Percentiles rank a stretch among this genome's conserved stretches.
These are phyloP conservation scores for Vinca major DNA, from an alignment of 305 asterid species.

Conservation along the genomic window DNA sequence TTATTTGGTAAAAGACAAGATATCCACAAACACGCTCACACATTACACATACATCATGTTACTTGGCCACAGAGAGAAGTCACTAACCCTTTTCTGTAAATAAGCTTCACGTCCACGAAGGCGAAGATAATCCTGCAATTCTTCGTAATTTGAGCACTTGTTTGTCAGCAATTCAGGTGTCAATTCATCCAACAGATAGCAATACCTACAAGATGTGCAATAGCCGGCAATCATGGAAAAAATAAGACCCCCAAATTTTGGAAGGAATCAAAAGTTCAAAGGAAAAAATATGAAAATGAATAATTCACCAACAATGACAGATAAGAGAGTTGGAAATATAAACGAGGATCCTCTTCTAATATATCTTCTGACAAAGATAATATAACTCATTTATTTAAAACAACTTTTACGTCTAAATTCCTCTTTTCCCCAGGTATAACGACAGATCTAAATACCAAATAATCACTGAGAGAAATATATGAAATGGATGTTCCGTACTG, in stretches of 20 bases:
- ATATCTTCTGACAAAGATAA: not conserved
- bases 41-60: not conserved
- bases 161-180: constrained; percentile 54
- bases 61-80: not conserved
- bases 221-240: not conserved
- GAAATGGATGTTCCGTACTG: constrained; percentile 51
- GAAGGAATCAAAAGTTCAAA: constrained; percentile 6
- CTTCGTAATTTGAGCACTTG: constrained; percentile 60
- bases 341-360: not conserved
- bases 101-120: constrained; percentile 84
- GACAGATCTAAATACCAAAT: not conserved
- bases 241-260: constrained; percentile 1
- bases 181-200: constrained; percentile 87
- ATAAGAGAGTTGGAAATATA: not conserved
- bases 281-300: not conserved
- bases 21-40: no score
- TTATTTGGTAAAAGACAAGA: not conserved
- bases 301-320: not conserved
- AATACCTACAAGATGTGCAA: constrained; percentile 52
- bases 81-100: constrained; percentile 71
- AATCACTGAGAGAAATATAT: constrained; percentile 1
- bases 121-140: constrained; percentile 65
- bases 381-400: no score
- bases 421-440: not conserved
- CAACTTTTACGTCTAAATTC: no score